Base-by-base conservation (phyloP, 768 basidiomycete species). In the Solioccasus polychromus region DNA sequence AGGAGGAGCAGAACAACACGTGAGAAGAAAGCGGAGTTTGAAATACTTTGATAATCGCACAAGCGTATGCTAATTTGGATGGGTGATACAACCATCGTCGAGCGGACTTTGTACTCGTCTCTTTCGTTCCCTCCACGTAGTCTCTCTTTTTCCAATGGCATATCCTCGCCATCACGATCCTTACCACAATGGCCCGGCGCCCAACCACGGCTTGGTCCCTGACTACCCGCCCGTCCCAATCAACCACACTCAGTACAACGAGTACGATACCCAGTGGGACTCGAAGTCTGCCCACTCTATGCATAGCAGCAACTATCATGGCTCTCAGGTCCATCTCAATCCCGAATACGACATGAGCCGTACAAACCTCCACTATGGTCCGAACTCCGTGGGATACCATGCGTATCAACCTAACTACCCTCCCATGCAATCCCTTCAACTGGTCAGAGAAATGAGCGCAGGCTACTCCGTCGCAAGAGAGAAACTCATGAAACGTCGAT, bases 401-500 rank as follows among this genome's bases (percentile, higher is more conserved):
- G 71, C 57, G 7, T 56, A 57, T 35, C 66, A 59, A 37, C 62
- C 64, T 42, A 76, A 84, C 52, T 84, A 85, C 61, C 85, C 83
- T n/a, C 85, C 85, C 20, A 54, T 64, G 24, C 76, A 74, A 32
- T 60, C 70, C 18, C 80, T 78, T 8, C 74, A 66, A 20, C 67
- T 78, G 59, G 68, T 74, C 41, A 70, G 73, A 50, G 72, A 66
- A 36, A 68, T 63, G 50, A 75, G 74, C 62, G 68, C 61, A 36
- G 86, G 85, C 14, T 91, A 82, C 67, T 79, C 81, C 20, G 71
- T 72, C 34, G 85, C 83, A 35, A 72, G 80, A 54, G 88, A 92
- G 50, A 85, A 88, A 64, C 78, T 91, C 67, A 81, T 92, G 81
- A 88, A 84, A 61, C 80, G 84, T 34, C 75, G 88, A 42, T 87